A percentile compares a stretch with the other conserved stretches of the same genome.
Evolutionary conservation across 2,329 filamentous ascomycete genomes (phyloP).

Genomic region (Cylindrodendrum hubeiense): DNA sequence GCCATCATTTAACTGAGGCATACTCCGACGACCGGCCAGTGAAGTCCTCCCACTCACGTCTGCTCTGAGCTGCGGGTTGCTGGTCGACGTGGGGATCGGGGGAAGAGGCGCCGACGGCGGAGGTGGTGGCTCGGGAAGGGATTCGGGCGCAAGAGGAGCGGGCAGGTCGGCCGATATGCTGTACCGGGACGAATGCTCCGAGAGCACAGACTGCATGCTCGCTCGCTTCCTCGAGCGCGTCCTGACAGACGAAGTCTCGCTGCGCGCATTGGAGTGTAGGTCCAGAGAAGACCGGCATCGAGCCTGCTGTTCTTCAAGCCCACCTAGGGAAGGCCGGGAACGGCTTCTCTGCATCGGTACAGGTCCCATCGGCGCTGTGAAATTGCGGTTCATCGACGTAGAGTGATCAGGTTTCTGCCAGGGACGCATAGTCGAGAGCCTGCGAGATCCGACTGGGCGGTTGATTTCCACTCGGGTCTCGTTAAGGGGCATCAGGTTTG

Average conservation of each 20-base stretch:
- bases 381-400: conserved; percentile 23
- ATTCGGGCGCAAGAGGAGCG: conserved; percentile 38
- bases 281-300: conserved; percentile 52
- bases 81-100: conserved; percentile 45
- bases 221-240: conserved; percentile 42
- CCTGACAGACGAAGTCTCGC: conserved; percentile 36
- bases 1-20: conserved; percentile 63
- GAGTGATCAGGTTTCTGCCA: conserved; percentile 44
- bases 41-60: conserved; percentile 40
- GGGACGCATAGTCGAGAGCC: conserved; percentile 48
- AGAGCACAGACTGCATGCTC: conserved; percentile 46
- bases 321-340: conserved; percentile 35
- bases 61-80: conserved; percentile 35
- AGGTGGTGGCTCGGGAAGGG: conserved; percentile 42
- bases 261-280: conserved; percentile 39
- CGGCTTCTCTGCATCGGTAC: conserved; percentile 35
- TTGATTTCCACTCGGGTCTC: conserved; percentile 33
- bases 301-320: conserved; percentile 31
- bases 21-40: conserved; percentile 57
- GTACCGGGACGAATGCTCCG: conserved; percentile 40
- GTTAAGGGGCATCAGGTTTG: conserved; percentile 35
- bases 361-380: conserved; percentile 28
- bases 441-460: conserved; percentile 42
- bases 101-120: conserved; percentile 49
- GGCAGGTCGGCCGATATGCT: conserved; percentile 41